Percentiles rank a stretch among this genome's conserved stretches.
These are phyloP conservation scores for Neurospora pannonica DNA, from an alignment of 495 filamentous ascomycete genomes.

Conservation along the genomic window DNA sequence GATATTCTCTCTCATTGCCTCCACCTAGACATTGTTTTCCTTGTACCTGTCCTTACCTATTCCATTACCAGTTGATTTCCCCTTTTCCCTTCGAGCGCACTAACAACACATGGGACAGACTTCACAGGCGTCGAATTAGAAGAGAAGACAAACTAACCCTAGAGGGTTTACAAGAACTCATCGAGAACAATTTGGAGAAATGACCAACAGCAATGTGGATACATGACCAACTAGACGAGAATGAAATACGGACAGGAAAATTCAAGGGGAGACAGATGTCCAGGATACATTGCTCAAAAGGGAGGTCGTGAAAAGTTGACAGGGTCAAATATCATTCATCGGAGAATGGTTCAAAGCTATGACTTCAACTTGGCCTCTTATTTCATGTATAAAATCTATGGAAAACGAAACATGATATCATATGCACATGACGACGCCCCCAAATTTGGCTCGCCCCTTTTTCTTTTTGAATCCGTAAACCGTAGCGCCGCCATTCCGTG, in stretches of 20 bases:
- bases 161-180: neutral
- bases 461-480: neutral
- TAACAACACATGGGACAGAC: neutral
- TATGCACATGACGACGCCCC: neutral
- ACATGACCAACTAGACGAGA: neutral
- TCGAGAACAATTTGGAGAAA: neutral
- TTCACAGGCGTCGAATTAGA: neutral
- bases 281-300: neutral
- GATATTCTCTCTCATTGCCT: neutral
- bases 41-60: neutral
- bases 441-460: neutral
- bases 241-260: neutral
- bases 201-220: neutral
- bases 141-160: neutral
- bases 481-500: neutral
- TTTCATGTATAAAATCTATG: neutral
- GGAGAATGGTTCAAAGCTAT: neutral
- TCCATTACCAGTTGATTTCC: neutral
- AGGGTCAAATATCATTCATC: neutral
- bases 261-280: neutral
- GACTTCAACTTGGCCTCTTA: neutral
- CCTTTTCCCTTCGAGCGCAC: neutral
- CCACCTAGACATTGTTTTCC: neutral
- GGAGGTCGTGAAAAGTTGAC: neutral
- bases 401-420: neutral